Evolutionary conservation across 78 protist genomes (phyloP).

Genomic region (Tieghemostelium lacteum): DNA sequence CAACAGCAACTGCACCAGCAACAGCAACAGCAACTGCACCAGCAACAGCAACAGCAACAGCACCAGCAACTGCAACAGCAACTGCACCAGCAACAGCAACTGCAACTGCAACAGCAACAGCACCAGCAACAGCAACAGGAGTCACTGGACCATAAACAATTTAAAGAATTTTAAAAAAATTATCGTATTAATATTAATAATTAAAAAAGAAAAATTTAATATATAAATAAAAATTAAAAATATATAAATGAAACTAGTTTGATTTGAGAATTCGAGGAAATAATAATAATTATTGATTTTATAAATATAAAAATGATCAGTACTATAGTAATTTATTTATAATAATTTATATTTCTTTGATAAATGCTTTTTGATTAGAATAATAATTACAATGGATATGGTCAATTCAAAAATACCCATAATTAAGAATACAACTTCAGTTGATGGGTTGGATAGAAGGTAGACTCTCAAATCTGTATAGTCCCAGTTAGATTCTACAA

Average conservation of each 20-base stretch:
- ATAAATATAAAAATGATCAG: background rate
- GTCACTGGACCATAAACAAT: background rate
- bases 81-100: background rate
- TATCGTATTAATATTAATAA: no score
- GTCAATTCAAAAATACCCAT: conserved; percentile 34
- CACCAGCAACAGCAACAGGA: background rate
- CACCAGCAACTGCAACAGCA: background rate
- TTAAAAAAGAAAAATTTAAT: no score
- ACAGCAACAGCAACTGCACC: background rate
- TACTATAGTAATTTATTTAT: background rate
- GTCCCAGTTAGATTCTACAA: conserved; percentile 58
- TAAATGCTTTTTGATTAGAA: conserved; percentile 20
- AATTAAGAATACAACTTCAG: conserved; percentile 33
- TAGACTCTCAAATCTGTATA: conserved; percentile 1
- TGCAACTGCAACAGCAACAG: background rate
- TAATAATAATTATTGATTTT: no score
- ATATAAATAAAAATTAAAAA: no score
- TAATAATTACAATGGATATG: conserved; percentile 10
- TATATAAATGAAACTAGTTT: background rate
- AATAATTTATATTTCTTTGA: conserved; percentile 72
- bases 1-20: no score
- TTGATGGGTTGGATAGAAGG: background rate
- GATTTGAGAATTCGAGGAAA: background rate
- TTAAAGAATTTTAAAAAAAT: no score
- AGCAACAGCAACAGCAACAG: background rate